Evolutionary conservation across 305 asterid genomes (phyloP).

Genomic region (Fraxinus paxiana): DNA sequence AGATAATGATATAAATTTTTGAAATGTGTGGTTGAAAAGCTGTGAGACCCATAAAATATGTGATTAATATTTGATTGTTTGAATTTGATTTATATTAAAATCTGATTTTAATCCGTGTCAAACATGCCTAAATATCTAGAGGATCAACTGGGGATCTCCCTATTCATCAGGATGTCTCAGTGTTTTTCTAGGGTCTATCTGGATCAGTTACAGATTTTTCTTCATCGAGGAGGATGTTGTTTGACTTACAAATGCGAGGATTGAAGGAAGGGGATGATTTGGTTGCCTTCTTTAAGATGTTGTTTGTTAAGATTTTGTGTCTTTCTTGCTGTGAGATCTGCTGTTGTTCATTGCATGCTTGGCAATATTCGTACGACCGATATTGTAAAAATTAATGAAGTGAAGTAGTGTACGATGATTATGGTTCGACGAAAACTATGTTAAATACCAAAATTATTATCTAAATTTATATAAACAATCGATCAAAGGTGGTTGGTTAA

Average conservation of each 20-base stretch:
- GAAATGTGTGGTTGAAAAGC: too few relatives aligned
- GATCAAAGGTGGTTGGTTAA: not conserved
- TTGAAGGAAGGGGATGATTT: too few relatives aligned
- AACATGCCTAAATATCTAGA: not conserved
- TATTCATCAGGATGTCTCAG: not conserved
- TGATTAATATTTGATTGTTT: too few relatives aligned
- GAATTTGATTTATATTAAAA: too few relatives aligned
- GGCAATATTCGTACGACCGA: not conserved
- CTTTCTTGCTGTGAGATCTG: too few relatives aligned
- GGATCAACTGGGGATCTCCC: not conserved
- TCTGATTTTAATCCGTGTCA: too few relatives aligned
- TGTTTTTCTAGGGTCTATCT: not conserved
- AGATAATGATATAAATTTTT: too few relatives aligned
- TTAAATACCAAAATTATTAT: not conserved
- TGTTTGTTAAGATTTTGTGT: too few relatives aligned
- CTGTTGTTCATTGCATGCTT: too few relatives aligned
- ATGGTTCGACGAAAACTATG: not conserved
- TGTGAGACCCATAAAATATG: too few relatives aligned
- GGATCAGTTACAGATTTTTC: slow-evolving; percentile 1
- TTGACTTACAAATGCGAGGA: not conserved
- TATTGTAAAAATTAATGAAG: not conserved
- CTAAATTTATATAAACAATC: not conserved
- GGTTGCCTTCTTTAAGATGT: too few relatives aligned
- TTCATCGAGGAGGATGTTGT: slow-evolving; percentile 8
- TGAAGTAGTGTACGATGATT: not conserved